phyloP scores from a whole-genome alignment of 306 rosid genomes.

The Lathyrus sativus region DNA sequence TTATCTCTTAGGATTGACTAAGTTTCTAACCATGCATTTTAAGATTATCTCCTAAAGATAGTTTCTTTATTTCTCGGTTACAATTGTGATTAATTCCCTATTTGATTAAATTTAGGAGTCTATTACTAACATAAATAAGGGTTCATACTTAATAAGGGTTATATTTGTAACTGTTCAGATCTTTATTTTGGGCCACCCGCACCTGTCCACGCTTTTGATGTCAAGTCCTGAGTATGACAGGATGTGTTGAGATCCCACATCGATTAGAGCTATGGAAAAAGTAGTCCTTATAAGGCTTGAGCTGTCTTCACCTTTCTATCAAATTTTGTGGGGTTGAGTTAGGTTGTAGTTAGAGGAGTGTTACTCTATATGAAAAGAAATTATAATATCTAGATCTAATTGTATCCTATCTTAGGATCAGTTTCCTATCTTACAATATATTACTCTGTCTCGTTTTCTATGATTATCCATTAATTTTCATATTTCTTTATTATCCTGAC shows the following conservation, averaged over 20 bases:
- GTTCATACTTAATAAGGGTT: neutral
- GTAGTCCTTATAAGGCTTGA: neutral
- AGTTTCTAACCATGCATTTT: neutral
- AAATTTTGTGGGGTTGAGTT: neutral
- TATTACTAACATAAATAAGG: neutral
- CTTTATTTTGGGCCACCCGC: neutral
- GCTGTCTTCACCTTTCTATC: neutral
- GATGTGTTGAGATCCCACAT: neutral
- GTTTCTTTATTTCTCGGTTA: constrained; percentile 1
- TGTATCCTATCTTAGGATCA: neutral
- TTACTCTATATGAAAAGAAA: neutral
- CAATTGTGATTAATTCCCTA: neutral
- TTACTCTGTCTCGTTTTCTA: no score
- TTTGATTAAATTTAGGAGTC: neutral
- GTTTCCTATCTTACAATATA: neutral
- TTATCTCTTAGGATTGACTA: neutral
- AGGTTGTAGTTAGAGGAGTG: neutral
- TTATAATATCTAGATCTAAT: neutral
- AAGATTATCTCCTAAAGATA: constrained; percentile 4
- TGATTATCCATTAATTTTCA: neutral
- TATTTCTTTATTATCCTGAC: neutral
- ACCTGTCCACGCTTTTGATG: neutral
- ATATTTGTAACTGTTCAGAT: neutral
- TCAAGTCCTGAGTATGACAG: neutral
- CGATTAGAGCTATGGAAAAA: neutral